A percentile compares a stretch with the other conserved stretches of the same genome.
Evolutionary conservation across 371 early-diverging fungal genomes (phyloP).

Genomic region (Apophysomyces trapeziformis): DNA sequence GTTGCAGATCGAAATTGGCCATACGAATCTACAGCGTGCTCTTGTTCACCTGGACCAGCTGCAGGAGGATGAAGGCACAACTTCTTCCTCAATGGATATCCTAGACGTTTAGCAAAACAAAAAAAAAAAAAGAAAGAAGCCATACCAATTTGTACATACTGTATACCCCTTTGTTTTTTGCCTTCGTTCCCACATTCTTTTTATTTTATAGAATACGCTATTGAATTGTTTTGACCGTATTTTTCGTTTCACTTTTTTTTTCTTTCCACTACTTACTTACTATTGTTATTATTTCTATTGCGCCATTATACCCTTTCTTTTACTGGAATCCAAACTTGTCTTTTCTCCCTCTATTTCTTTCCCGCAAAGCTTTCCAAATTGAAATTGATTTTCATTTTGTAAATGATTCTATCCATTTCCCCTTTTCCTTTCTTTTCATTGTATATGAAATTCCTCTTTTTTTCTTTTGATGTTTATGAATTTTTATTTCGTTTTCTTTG

Average conservation of each 20-base stretch:
- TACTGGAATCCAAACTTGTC: background rate
- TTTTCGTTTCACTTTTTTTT: background rate
- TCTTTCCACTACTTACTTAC: background rate
- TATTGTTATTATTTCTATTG: background rate
- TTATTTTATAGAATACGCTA: background rate
- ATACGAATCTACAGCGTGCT: slow-evolving; percentile 28
- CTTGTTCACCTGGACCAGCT: slow-evolving; percentile 26
- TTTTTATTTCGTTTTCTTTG: no score
- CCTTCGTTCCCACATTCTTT: background rate
- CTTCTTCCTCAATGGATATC: background rate
- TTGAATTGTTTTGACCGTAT: background rate
- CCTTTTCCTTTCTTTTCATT: no score
- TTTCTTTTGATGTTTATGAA: no score
- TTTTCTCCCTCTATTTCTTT: no score
- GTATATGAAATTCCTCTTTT: no score
- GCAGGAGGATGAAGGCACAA: slow-evolving; percentile 23
- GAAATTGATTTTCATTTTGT: no score
- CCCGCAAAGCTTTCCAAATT: no score
- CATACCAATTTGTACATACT: background rate
- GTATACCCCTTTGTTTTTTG: background rate
- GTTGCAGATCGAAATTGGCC: slow-evolving; percentile 40
- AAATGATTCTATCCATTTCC: no score
- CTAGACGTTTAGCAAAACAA: background rate
- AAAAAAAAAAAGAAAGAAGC: background rate
- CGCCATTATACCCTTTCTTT: background rate